A percentile compares a stretch with the other conserved stretches of the same genome.
phyloP scores from a whole-genome alignment of 2,329 filamentous ascomycete species.

The Colletotrichum lindemuthianum region DNA sequence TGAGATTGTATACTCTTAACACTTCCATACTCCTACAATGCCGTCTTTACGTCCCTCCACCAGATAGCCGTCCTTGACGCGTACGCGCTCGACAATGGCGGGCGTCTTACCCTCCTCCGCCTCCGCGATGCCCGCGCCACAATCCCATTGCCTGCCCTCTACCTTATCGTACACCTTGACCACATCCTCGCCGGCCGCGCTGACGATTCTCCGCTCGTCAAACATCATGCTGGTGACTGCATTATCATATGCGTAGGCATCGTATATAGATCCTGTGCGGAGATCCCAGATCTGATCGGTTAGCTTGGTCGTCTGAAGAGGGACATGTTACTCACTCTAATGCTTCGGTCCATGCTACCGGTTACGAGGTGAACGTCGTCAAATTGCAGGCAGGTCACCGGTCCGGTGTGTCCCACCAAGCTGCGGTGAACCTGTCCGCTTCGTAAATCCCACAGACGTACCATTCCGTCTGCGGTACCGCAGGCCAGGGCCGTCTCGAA shows the following conservation, averaged over 20 bases:
- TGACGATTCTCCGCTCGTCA: slow-evolving; percentile 87
- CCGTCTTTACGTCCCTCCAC: slow-evolving; percentile 91
- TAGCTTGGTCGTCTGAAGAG: background rate
- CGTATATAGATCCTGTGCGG: slow-evolving; percentile 92
- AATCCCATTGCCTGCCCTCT: slow-evolving; percentile 96
- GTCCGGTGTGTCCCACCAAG: slow-evolving; percentile 93
- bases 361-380: slow-evolving; percentile 96
- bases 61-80: slow-evolving; percentile 93
- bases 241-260: slow-evolving; percentile 95
- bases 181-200: slow-evolving; percentile 89
- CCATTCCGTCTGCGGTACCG: slow-evolving; percentile 97
- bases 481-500: slow-evolving; percentile 96
- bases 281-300: slow-evolving; percentile 95
- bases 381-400: slow-evolving; percentile 94
- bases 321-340: slow-evolving; percentile 76
- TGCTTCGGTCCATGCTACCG: slow-evolving; percentile 89
- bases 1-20: slow-evolving; percentile 51
- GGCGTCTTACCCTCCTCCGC: slow-evolving; percentile 72
- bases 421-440: slow-evolving; percentile 98
- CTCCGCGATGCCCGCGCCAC: slow-evolving; percentile 81
- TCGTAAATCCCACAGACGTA: slow-evolving; percentile 93
- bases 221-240: slow-evolving; percentile 98
- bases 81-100: slow-evolving; percentile 82
- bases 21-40: slow-evolving; percentile 90
- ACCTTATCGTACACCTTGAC: slow-evolving; percentile 99